Percentiles rank a stretch among this genome's conserved stretches.
These are phyloP conservation scores for Macaranga tanarius DNA, from an alignment of 441 rosid species.

Conservation along the genomic window DNA sequence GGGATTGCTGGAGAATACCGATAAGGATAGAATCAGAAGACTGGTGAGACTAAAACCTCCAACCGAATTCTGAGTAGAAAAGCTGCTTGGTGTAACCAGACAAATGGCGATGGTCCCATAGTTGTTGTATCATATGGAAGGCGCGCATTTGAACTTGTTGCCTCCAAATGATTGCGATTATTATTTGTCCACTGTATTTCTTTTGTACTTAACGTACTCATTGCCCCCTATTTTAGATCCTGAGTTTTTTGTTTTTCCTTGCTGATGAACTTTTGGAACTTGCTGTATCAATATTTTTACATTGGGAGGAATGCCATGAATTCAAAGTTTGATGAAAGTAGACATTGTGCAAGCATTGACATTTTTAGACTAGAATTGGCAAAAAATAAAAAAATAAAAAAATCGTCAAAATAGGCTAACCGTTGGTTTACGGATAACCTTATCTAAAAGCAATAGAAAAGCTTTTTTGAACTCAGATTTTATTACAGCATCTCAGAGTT, in stretches of 20 bases:
- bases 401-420: background rate
- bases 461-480: background rate
- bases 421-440: background rate
- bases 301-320: background rate
- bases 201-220: too few relatives aligned
- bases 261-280: background rate
- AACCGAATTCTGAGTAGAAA: slow-evolving; percentile 45
- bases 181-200: background rate
- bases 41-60: slow-evolving; percentile 74
- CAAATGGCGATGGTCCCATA: slow-evolving; percentile 1
- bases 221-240: background rate
- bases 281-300: background rate
- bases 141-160: slow-evolving; percentile 4
- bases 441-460: background rate
- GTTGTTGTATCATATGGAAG: slow-evolving; percentile 12
- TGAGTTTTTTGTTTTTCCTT: background rate
- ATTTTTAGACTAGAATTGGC: too few relatives aligned
- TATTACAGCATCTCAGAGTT: too few relatives aligned
- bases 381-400: too few relatives aligned
- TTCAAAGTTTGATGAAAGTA: background rate
- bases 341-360: background rate
- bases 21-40: slow-evolving; percentile 76
- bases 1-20: slow-evolving; percentile 80
- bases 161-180: background rate
- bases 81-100: background rate